Base-by-base conservation (phyloP, 306 rosid genomes). In the Hippophae rhamnoides region DNA sequence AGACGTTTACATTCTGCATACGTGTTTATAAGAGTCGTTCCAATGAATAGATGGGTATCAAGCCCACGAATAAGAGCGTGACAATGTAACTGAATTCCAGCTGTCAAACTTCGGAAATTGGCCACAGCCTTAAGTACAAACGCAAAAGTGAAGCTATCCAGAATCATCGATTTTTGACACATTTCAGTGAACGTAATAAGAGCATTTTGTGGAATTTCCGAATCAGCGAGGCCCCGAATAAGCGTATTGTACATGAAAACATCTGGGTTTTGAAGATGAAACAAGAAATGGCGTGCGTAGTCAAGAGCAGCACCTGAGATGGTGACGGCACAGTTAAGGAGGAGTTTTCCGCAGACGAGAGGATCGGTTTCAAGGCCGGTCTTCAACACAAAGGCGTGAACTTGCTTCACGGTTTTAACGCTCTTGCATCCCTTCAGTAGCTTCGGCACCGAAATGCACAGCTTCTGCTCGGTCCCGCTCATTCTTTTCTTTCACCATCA, bases 171-270 rank as follows among this genome's bases (percentile, higher is more conserved):
- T 63, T 71, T 62, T 45, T 76, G 75, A 6, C 69, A 89, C 80
- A 90, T 76, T 68, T 81, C 81, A 23, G 60, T 65, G 73, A 83
- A 87, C 54, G 82, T 43, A 52, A 52, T 45, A 6, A 87, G 62
- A 12, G 92, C 81, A 50, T 51, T 10, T n/a, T 49, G 73, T 6
- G 90, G 90, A 25, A 63, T 44, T 44, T 75, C 69, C 4, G 89
- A 84, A 9, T 76, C 75, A 3, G 89, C 78, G 13, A 85, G 74
- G 9, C 89, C 86, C 3, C 98, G 80, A 8, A 87, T 83, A 67
- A 87, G 84, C 6, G 95, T 73, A 60, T 90, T 90, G 89, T 76
- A 77, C 89, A 90, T 87, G 87, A 84, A 90, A 14, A 79, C 74
- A 70, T 90, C 96, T n/a, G 90, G 94, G 60, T 74, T 46, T 7